Base-by-base conservation (phyloP, 2,329 filamentous ascomycete genomes). In the Trichoderma sp. region DNA sequence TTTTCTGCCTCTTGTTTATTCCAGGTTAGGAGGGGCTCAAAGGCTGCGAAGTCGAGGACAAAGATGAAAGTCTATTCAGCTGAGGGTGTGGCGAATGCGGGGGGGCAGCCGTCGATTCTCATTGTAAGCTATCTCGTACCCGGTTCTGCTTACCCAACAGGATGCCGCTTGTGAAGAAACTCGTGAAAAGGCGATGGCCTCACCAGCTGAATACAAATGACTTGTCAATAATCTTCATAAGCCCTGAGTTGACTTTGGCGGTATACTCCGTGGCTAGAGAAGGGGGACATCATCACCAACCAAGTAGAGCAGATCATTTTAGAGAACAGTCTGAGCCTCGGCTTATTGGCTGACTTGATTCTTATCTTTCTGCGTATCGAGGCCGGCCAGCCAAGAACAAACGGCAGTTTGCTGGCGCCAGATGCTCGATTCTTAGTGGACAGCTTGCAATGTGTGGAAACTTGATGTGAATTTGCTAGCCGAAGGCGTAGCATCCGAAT, bases 51-150 rank as follows among this genome's bases (percentile, higher is more conserved):
- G 32, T 47, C 34, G 53, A 60, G 24, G 36, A 47, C 26, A 39
- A 68, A 47, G 66, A 60, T 14, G n/a, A 61, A 62, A 69, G 66
- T 61, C 66, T 69, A 69, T 69, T 61, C 57, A 34, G 26, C 39
- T 51, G 57, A 61, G 39, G 56, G 66, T 69, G 66, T 69, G 66
- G 28, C 39, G 66, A 69, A 69, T 61, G 66, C 56, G 66, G 66
- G 66, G 65, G 66, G 57, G 24, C 1, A 24, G 6, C 64, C 32
- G 53, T 60, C 18, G 26, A 32, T 34, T 47, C n/a, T 69, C 56
- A 69, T 24, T 51, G 36, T 70, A 57, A 70, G 66, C 56, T 51
- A 51, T 47, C 66, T 61, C 26, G 18, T 34, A 43, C 21, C 36
- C 18, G 39, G 28, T 43, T 53, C 57, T 34, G 57, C 57, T 36